phyloP scores from a whole-genome alignment of 495 filamentous ascomycete genomes.

The Ascobolus immersus region DNA sequence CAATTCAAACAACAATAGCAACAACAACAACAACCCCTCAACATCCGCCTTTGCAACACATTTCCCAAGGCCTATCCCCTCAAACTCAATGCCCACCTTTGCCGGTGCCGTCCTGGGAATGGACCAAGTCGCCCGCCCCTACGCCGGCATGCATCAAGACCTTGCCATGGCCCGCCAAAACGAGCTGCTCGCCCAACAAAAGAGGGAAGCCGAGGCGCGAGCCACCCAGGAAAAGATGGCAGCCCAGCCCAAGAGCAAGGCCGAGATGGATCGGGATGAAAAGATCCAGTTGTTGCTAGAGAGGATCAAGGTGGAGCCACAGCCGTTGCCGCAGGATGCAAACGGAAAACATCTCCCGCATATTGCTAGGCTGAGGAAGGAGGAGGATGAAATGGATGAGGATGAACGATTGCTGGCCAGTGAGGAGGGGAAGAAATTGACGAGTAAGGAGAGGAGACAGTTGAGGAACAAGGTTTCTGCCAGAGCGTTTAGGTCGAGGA shows the following conservation, averaged over 20 bases:
- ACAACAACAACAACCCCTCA: slow-evolving; percentile 35
- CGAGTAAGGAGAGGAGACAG: slow-evolving; percentile 78
- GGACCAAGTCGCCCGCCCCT: slow-evolving; percentile 44
- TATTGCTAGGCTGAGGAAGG: slow-evolving; percentile 38
- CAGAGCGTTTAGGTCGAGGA: slow-evolving; percentile 74
- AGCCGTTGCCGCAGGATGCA: slow-evolving; percentile 20
- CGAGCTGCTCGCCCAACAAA: slow-evolving; percentile 37
- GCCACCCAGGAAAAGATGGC: slow-evolving; percentile 21
- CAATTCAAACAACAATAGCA: slow-evolving; percentile 4
- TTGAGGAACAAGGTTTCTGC: slow-evolving; percentile 96
- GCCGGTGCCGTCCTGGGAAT: slow-evolving; percentile 29
- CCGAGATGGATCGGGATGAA: slow-evolving; percentile 16
- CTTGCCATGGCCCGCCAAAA: slow-evolving; percentile 38
- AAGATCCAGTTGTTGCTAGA: slow-evolving; percentile 17
- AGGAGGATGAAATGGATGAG: slow-evolving; percentile 95
- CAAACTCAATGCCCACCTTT: slow-evolving; percentile 5
- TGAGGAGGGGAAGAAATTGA: slow-evolving; percentile 92
- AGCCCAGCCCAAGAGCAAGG: slow-evolving; percentile 13
- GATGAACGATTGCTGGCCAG: slow-evolving; percentile 80
- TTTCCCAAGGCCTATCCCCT: slow-evolving; percentile 8
- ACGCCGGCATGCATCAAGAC: too few species aligned
- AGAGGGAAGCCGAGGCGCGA: slow-evolving; percentile 35
- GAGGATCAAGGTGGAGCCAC: slow-evolving; percentile 24
- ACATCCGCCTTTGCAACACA: slow-evolving; percentile 22
- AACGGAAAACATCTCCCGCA: slow-evolving; percentile 29